Conservation (phyloP, 164 flowering plant genomes). For the Brasenia schreberi region DNA sequence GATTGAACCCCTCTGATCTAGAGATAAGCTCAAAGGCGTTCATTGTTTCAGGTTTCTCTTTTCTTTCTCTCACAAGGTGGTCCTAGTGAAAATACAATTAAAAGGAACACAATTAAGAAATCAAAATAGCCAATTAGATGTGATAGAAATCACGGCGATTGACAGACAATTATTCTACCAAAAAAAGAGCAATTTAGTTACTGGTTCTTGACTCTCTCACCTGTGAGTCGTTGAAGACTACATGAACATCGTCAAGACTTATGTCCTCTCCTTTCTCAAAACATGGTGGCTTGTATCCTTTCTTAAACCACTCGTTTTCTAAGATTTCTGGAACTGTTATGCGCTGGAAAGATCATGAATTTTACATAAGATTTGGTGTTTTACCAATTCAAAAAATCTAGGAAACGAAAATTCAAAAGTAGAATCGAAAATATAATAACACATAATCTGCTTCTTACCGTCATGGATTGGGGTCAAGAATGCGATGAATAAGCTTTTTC, state of each 20-base stretch:
- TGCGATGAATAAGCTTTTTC: slow-evolving; percentile 50
- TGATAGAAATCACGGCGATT: not conserved
- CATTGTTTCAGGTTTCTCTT: slow-evolving; percentile 81
- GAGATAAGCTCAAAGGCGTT: slow-evolving; percentile 93
- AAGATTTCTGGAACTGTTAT: slow-evolving; percentile 62
- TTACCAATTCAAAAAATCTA: not conserved
- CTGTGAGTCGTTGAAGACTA: slow-evolving; percentile 62
- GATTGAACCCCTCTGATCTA: slow-evolving; percentile 61
- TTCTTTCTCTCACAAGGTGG: slow-evolving; percentile 70
- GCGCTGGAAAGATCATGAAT: slow-evolving; percentile 30
- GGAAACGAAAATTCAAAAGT: not conserved
- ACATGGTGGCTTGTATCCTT: slow-evolving; percentile 52
- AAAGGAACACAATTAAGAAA: not conserved
- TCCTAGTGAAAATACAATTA: slow-evolving; percentile 30
- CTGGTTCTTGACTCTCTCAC: slow-evolving; percentile 17
- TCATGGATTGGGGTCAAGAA: slow-evolving; percentile 78
- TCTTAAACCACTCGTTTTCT: slow-evolving; percentile 84
- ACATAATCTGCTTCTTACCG: slow-evolving; percentile 30
- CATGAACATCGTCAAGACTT: slow-evolving; percentile 78
- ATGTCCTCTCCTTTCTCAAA: slow-evolving; percentile 51
- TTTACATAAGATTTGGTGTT: not conserved
- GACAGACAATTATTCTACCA: no score
- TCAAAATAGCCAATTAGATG: not conserved
- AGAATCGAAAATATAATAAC: not conserved
- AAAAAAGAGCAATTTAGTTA: no score